phyloP scores from a whole-genome alignment of 169 alveolate genomes.

The Neospora caninum region DNA sequence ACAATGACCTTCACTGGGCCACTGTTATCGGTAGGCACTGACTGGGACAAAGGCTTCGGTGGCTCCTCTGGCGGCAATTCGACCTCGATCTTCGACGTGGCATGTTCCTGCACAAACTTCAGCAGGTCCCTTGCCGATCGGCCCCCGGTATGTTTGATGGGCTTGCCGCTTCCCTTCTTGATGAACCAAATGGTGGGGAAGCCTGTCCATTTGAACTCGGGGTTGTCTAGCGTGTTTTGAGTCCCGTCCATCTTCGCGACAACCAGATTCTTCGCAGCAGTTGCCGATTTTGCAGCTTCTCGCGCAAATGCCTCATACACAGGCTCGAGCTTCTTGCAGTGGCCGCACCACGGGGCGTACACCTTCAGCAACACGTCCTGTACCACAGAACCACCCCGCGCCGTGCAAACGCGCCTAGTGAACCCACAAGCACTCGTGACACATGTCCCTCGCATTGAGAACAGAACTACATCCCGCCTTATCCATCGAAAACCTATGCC shows the following conservation, averaged over 20 bases:
- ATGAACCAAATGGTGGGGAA: conserved; percentile 62
- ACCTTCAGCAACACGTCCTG: conserved; percentile 90
- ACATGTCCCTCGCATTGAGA: conserved; percentile 87
- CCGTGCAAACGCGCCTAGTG: conserved; percentile 94
- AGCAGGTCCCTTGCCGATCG: conserved; percentile 19
- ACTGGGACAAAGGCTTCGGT: conserved; percentile 78
- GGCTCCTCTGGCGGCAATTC: conserved; percentile 4
- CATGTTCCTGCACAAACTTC: conserved; percentile 48
- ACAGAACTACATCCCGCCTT: neutral
- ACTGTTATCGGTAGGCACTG: conserved; percentile 84
- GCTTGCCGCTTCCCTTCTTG: conserved; percentile 52
- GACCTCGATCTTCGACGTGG: conserved; percentile 28
- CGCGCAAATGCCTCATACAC: conserved; percentile 75
- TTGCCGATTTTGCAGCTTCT: conserved; percentile 28
- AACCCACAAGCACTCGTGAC: conserved; percentile 95
- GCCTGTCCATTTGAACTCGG: conserved; percentile 13
- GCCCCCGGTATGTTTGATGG: conserved; percentile 31
- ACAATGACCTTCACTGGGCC: conserved; percentile 82
- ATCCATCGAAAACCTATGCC: neutral
- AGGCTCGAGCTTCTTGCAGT: conserved; percentile 94
- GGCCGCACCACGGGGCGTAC: conserved; percentile 98
- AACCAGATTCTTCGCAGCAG: conserved; percentile 34
- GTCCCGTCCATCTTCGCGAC: conserved; percentile 66
- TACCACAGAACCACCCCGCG: conserved; percentile 67
- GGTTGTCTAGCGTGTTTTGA: conserved; percentile 35